Evolutionary conservation across 148 eudicot species (phyloP), one percentile per base, ranked within the genome.

Genomic region (Chenopodium album): DNA sequence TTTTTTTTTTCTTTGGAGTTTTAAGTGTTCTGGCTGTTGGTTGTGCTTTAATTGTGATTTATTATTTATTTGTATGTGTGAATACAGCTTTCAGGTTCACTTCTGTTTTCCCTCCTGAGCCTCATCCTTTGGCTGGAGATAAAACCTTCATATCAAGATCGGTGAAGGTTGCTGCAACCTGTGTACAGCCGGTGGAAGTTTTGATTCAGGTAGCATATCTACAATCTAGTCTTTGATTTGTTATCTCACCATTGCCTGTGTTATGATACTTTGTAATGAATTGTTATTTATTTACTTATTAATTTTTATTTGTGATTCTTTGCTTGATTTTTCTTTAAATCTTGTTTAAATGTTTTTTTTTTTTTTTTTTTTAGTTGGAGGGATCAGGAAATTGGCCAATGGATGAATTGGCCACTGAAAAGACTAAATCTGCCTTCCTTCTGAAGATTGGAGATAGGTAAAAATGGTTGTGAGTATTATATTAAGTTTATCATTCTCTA

Each of bases 321-420:
- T 13, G 47, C 70, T 28, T 80, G 7, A 26, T 31, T 48, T 67
- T 84, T 56, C 71, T 71, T 32, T 0, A 4, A n/a, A 41, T 80
- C 44, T 82, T 82, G 80, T 50, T 50, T 74, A 23, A 74, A 48
- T 48, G 63, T 23, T 14, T 66, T 37, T 34, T 78, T n/a, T 14
- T 66, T 34, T 34, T 23, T 23, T 23, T 23, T 78, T 76, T 19
- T 62, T 79, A 95, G 98, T 86, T 95, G 87, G 98, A 96, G 84
- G 99, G 99, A 77, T 96, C 99, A 76, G 98, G 99, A 54, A 94
- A 90, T 83, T 96, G 99, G 99, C 99, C 98, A 73, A 88, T 92
- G 95, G 94, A 94, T 88, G 95, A 92, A 78, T 83, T 87, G 80
- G 92, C 93, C 41, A 87, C 96, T 75, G 98, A 96, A 89, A 96